Base-by-base conservation (phyloP, 2,329 filamentous ascomycete genomes). In the Paracorniculantispora psalliotae region DNA sequence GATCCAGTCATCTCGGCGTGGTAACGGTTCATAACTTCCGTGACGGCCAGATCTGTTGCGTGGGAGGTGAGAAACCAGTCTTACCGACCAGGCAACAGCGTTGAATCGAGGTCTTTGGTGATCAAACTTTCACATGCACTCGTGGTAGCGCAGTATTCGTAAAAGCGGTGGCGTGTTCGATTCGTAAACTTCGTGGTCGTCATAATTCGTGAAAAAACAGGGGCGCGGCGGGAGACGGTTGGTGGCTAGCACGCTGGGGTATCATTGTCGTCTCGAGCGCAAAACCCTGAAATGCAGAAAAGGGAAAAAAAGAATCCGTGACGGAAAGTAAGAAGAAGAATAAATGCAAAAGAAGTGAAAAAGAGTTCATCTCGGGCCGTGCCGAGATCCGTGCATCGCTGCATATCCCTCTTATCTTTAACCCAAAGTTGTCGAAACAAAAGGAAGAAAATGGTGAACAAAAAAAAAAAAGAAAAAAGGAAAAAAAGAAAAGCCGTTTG, bases 311-410 rank as follows among this genome's bases (percentile, higher is more conserved):
- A 54, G 37, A 55, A 55, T 44, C 58, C 58, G 58, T 56, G 58
- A 59, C 51, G 51, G 50, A 65, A 63, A 64, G 65, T 64, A 69
- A 65, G 62, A 63, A 65, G 62, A 66, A 67, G 65, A 66, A 64
- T 62, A 67, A 62, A 64, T 44, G 33, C 33, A 67, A 67, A 74
- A 76, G 72, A 75, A 77, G 73, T 70, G 69, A 70, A 68, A 71
- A 68, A 68, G 69, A 71, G 73, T 75, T 71, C 72, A 76, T 77
- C 77, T 79, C 77, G 77, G 74, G 69, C 73, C 73, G 65, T 67
- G 74, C 77, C 78, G 76, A 78, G 74, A 72, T 68, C 73, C 73
- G 75, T 82, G 82, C 82, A 85, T 85, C 83, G 82, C 82, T 85
- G 82, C 82, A 77, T 81, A 69, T 80, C 81, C 77, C 76, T 84